Evolutionary conservation across 306 rosid species (phyloP).

Genomic region (Delonix regia): DNA sequence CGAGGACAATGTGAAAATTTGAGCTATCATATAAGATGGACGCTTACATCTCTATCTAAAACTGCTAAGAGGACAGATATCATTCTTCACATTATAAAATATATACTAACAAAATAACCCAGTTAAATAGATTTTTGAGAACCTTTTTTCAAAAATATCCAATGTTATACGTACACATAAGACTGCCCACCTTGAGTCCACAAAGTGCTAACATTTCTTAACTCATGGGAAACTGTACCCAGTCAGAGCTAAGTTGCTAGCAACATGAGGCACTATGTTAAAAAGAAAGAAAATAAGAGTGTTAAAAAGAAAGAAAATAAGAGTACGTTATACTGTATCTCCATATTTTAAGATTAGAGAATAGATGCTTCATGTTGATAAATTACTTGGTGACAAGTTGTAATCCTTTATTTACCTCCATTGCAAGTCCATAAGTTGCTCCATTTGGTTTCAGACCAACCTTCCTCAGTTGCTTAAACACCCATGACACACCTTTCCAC

Average conservation of each 20-base stretch:
- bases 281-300: neutral
- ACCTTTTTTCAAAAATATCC: neutral
- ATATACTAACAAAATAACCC: constrained; percentile 5
- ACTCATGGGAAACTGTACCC: neutral
- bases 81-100: constrained; percentile 25
- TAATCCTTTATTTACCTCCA: constrained; percentile 76
- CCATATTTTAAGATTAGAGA: constrained; percentile 31
- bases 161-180: neutral
- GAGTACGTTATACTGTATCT: constrained; percentile 24
- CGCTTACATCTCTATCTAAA: constrained; percentile 12
- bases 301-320: neutral
- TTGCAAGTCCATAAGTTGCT: constrained; percentile 89
- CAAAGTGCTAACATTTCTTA: neutral
- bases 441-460: constrained; percentile 81
- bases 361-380: constrained; percentile 19
- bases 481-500: constrained; percentile 93
- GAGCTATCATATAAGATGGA: constrained; percentile 22
- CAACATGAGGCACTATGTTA: neutral
- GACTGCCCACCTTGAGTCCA: neutral
- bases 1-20: constrained; percentile 11
- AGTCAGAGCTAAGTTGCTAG: constrained; percentile 16
- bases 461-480: constrained; percentile 66
- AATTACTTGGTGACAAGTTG: constrained; percentile 19
- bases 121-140: constrained; percentile 8
- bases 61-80: constrained; percentile 7